Evolutionary conservation across 768 basidiomycete species (phyloP), one percentile per base, ranked within the genome.

Genomic region (Kwoniella botswanensis): DNA sequence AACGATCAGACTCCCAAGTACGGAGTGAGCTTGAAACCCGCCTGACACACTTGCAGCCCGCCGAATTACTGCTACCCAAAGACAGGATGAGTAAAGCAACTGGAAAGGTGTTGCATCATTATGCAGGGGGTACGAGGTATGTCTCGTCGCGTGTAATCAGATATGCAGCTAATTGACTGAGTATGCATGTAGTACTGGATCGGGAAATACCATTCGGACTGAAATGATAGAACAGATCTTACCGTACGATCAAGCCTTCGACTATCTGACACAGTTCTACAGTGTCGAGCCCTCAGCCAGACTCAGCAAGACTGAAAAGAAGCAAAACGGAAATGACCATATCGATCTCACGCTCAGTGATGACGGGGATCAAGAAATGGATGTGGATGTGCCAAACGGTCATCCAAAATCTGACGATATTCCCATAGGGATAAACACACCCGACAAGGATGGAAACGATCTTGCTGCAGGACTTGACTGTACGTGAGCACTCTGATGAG

Each of bases 11-110:
- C 82, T 88, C 88, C 2, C 83, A 89, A 42, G 92, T 97, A 89
- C 88, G 95, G 13, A 89, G 90, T 9, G 94, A 98, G 82, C 88
- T 97, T 2, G 75, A 97, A 92, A 98, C 95, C 0, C 86, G 96
- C 55, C 86, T 99, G 71, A 89, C 91, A 2, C 94, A 99, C 80
- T 88, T 90, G 22, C 88, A 88, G 72, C 96, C 96, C 4, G 86
- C 90, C 1, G 96, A 98, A 75, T 83, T 98, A 1, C 85, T 97
- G 1, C 80, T 94, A 12, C 89, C 90, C 6, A 82, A 85, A 62
- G 75, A 84, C 7, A 88, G 86, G 3, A 79, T 96, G 35, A 92
- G 89, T 63, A 87, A 87, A 50, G 85, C 88, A 24, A 94, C 92
- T 0, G 88, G 89, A 71, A 93, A 91, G 75, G 89, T 96, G 85